Percentiles rank a stretch among this genome's conserved stretches.
phyloP scores from a whole-genome alignment of 2,329 filamentous ascomycete species.

The Penicillium sp. region DNA sequence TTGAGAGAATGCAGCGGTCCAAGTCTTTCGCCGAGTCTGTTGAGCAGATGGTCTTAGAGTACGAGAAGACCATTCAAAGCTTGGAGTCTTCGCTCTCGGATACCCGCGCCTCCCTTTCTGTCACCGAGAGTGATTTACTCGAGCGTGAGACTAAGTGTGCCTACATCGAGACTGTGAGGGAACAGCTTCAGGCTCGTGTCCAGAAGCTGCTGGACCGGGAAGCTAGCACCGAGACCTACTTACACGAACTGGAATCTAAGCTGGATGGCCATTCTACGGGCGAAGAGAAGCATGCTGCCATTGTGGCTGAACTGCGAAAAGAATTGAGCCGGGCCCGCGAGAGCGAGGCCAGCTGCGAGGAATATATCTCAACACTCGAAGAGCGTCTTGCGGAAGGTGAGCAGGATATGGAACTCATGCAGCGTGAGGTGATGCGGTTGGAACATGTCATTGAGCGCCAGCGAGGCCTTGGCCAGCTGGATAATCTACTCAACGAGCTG shows the following conservation, averaged over 20 bases:
- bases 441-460: slow-evolving; percentile 96
- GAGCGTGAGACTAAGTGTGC: slow-evolving; percentile 94
- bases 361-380: slow-evolving; percentile 95
- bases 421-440: slow-evolving; percentile 88
- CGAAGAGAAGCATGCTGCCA: slow-evolving; percentile 85
- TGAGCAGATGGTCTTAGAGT: slow-evolving; percentile 93
- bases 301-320: slow-evolving; percentile 83
- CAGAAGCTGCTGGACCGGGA: slow-evolving; percentile 92
- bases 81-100: slow-evolving; percentile 88
- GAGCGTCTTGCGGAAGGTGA: slow-evolving; percentile 93
- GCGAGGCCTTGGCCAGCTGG: slow-evolving; percentile 88
- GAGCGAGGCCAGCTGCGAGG: slow-evolving; percentile 85
- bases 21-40: slow-evolving; percentile 95
- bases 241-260: slow-evolving; percentile 86
- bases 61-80: slow-evolving; percentile 96
- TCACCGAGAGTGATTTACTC: slow-evolving; percentile 78
- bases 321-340: slow-evolving; percentile 85
- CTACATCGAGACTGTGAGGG: slow-evolving; percentile 87
- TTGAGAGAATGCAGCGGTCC: slow-evolving; percentile 87
- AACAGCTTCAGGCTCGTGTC: slow-evolving; percentile 83
- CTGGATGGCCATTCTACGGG: slow-evolving; percentile 87
- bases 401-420: slow-evolving; percentile 94
- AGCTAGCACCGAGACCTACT: slow-evolving; percentile 84
- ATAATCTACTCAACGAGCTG: slow-evolving; percentile 86
- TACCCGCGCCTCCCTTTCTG: slow-evolving; percentile 78